Conservation (phyloP, 2,329 filamentous ascomycete genomes). For the Talaromyces sp. region DNA sequence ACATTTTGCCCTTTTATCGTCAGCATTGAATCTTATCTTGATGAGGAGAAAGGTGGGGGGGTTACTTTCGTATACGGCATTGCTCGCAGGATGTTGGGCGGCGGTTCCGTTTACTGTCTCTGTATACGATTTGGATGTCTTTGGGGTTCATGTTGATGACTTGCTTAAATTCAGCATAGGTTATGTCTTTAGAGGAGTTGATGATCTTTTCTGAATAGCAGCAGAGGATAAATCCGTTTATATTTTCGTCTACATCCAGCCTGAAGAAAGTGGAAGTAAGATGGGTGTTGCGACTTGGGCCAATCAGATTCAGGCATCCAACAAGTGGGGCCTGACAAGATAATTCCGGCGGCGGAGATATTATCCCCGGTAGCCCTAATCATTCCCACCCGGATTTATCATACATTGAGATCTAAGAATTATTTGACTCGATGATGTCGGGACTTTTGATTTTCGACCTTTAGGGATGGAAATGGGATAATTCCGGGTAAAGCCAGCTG, state of each 20-base stretch:
- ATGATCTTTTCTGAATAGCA: not conserved
- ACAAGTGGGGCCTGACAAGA: not conserved
- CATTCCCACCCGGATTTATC: not conserved
- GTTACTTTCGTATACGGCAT: conserved; percentile 20
- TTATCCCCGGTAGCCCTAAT: conserved; percentile 17
- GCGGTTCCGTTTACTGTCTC: conserved; percentile 19
- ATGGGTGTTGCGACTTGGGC: not conserved
- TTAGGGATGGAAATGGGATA: not conserved
- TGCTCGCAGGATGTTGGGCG: conserved; percentile 22
- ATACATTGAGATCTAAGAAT: not conserved
- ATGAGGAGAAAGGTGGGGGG: not conserved
- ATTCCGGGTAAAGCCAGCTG: not conserved
- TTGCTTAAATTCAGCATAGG: not conserved
- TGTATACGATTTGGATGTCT: conserved; percentile 11
- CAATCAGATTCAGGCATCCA: not conserved
- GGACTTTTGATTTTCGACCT: not conserved
- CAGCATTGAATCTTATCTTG: not conserved
- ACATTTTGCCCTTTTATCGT: conserved; percentile 12
- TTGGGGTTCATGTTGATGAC: not conserved
- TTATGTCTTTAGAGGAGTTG: not conserved
- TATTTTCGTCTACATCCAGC: not conserved
- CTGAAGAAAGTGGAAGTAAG: not conserved
- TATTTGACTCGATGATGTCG: not conserved
- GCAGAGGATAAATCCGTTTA: not conserved
- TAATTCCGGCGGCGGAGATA: conserved; percentile 17